Conservation (phyloP, 192 early-diverging fungal species). For the Linnemannia schmuckeri region DNA sequence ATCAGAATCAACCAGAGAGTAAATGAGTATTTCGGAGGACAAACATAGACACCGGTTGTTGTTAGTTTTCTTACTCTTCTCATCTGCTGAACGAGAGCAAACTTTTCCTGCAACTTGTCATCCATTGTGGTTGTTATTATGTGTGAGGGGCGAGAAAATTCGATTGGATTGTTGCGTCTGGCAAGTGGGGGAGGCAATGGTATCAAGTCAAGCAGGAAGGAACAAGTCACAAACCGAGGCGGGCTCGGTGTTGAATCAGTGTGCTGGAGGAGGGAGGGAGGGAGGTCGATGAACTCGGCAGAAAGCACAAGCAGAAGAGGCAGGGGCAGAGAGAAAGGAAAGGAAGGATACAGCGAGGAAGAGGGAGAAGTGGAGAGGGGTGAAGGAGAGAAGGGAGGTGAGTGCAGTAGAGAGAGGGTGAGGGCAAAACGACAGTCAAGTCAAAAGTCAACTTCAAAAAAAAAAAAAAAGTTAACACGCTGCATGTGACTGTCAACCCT, state of each 20-base stretch:
- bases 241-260: background rate
- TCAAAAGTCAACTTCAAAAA: background rate
- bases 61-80: conserved; percentile 27
- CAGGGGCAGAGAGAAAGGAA: background rate
- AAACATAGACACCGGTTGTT: background rate
- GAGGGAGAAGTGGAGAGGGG: background rate
- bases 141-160: background rate
- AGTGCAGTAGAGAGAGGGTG: background rate
- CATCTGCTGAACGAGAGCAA: conserved; percentile 53
- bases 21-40: background rate
- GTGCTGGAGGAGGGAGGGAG: background rate
- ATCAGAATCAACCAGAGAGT: background rate
- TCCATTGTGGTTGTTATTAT: conserved; percentile 9
- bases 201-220: background rate
- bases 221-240: background rate
- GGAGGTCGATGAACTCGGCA: background rate
- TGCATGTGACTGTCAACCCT: background rate
- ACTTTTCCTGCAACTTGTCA: conserved; percentile 50
- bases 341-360: background rate
- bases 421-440: background rate
- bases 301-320: background rate
- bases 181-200: background rate
- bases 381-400: background rate
- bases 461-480: background rate
- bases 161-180: background rate